Base-by-base conservation (phyloP, 768 basidiomycete genomes). In the Mrakia blollopis region DNA sequence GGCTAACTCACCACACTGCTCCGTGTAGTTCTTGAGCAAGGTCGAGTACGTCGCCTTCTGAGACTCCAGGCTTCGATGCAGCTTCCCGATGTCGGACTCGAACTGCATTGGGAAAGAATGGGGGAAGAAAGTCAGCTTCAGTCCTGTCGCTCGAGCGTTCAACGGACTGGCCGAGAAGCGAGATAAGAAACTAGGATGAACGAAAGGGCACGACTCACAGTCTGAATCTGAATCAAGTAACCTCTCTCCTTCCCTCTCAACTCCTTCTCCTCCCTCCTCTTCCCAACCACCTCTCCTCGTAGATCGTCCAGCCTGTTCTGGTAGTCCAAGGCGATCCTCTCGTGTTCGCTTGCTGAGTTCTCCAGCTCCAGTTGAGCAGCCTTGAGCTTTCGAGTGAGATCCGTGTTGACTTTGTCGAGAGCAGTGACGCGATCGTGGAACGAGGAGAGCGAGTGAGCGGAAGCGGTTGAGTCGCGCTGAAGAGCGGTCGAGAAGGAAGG, bases 251-350 rank as follows among this genome's bases (percentile, higher is more conserved):
- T 65, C 11, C 63, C 70, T 32, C 72, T 77, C 25, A 77, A 14
- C 60, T 77, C 76, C 50, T 77, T 77, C 37, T 77, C 72, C 23
- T 77, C 76, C 61, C 72, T 62, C 39, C 72, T 67, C 28, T 41
- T 68, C 10, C 35, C 37, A 3, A 25, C 52, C 9, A 77, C 28
- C 52, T 77, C 72, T 30, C 39, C 52, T 9, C 47, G 21, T 52
- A 77, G 28, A 41, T 77, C 76, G 47, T 77, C 76, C n/a, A 68
- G n/a, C n/a, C 72, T 28, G 23, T 41, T 72, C 28, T 72, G 72
- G 32, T 72, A 72, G 23, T 77, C 76, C 21, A 28, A 35, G 0
- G 70, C 52, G 28, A 65, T 37, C n/a, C n/a, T 32, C 72, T 77
- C 76, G 63, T 73, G 35, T 25, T 77, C 76, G 16, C 71, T 63